Evolutionary conservation across 176 grass and related monocot genomes (phyloP).

Genomic region (Musa beccarii): DNA sequence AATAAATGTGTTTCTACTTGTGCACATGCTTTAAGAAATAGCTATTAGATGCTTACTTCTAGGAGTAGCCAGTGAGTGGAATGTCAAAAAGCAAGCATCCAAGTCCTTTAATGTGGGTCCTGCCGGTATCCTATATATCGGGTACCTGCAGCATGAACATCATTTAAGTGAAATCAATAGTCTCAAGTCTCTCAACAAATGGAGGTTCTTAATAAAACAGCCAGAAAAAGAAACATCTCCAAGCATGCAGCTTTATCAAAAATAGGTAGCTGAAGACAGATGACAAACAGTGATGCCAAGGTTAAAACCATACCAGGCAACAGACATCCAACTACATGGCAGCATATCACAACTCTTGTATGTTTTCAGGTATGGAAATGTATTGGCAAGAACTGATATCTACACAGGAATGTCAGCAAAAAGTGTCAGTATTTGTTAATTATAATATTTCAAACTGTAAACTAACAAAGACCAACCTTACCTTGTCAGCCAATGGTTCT

Average conservation of each 20-base stretch:
- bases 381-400: constrained; percentile 54
- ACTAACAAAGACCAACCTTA: constrained; percentile 20
- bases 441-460: background rate
- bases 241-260: background rate
- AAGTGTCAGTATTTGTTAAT: background rate
- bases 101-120: constrained; percentile 59
- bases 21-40: background rate
- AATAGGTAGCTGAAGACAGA: background rate
- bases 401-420: constrained; percentile 26
- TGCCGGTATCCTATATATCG: constrained; percentile 79
- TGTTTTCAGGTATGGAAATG: constrained; percentile 47
- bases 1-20: background rate
- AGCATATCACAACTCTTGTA: constrained; percentile 69
- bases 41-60: constrained; percentile 20
- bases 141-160: constrained; percentile 43
- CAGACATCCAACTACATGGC: constrained; percentile 74
- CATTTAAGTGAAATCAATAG: constrained; percentile 10
- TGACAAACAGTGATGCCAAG: background rate
- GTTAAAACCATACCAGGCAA: constrained; percentile 53
- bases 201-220: background rate
- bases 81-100: constrained; percentile 80
- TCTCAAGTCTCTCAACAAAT: background rate
- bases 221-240: background rate
- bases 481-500: constrained; percentile 77
- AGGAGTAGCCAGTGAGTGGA: constrained; percentile 46